phyloP scores from a whole-genome alignment of 805 yeast species.

The Diddensiella santjacobensis region DNA sequence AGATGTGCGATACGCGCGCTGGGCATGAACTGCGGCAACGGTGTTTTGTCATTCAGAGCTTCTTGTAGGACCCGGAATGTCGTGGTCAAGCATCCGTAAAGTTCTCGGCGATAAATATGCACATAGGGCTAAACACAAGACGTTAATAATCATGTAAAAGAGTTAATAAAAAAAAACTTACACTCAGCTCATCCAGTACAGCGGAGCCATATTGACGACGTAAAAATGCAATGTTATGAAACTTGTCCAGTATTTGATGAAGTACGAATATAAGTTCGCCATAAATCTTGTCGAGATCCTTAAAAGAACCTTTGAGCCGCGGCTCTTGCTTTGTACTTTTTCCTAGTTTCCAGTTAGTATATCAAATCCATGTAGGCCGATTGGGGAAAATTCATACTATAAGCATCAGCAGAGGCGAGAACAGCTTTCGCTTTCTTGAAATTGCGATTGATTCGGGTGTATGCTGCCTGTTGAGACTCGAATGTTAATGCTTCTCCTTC shows the following conservation, averaged over 20 bases:
- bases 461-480: slow-evolving; percentile 32
- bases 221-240: slow-evolving; percentile 44
- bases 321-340: slow-evolving; percentile 38
- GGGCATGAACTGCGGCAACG: slow-evolving; percentile 50
- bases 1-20: slow-evolving; percentile 47
- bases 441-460: slow-evolving; percentile 32
- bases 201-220: slow-evolving; percentile 45
- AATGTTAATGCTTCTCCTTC: slow-evolving; percentile 35
- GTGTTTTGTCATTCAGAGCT: slow-evolving; percentile 43
- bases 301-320: slow-evolving; percentile 44
- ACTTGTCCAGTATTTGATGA: slow-evolving; percentile 45
- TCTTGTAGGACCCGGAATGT: slow-evolving; percentile 42
- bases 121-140: slow-evolving; percentile 27
- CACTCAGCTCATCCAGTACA: slow-evolving; percentile 42
- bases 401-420: slow-evolving; percentile 40
- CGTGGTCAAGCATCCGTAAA: slow-evolving; percentile 40
- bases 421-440: slow-evolving; percentile 40
- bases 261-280: slow-evolving; percentile 44
- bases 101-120: slow-evolving; percentile 43
- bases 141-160: not conserved
- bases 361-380: not conserved
- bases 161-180: slow-evolving; percentile 3
- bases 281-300: slow-evolving; percentile 39
- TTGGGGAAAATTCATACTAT: slow-evolving; percentile 3
- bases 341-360: not conserved